Conservation (phyloP, 495 filamentous ascomycete genomes). For the Aspergillus sparsus region DNA sequence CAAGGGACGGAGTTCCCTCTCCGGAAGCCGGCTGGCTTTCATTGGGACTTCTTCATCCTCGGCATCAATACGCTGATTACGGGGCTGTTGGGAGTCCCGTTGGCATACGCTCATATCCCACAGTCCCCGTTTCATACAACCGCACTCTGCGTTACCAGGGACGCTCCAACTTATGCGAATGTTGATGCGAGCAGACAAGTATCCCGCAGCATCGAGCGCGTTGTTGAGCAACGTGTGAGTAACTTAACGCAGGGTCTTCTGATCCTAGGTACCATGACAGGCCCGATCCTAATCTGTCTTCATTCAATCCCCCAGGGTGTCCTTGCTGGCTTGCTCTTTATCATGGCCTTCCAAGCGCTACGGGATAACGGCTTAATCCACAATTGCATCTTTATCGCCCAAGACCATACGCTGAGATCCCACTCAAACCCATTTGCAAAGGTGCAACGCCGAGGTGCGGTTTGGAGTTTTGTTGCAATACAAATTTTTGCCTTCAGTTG, state of each 20-base stretch:
- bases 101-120: conserved; percentile 89
- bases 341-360: conserved; percentile 85
- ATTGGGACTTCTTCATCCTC: conserved; percentile 94
- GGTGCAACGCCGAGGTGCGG: conserved; percentile 58
- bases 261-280: conserved; percentile 84
- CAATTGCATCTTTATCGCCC: conserved; percentile 74
- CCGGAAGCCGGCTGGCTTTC: conserved; percentile 88
- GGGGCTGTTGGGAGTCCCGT: conserved; percentile 82
- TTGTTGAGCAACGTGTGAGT: conserved; percentile 88
- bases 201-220: conserved; percentile 64
- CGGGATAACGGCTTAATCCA: conserved; percentile 78
- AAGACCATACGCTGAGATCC: conserved; percentile 65
- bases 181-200: conserved; percentile 62
- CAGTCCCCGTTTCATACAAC: conserved; percentile 94
- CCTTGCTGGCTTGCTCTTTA: conserved; percentile 88
- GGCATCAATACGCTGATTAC: conserved; percentile 83
- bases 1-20: conserved; percentile 93
- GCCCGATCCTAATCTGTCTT: conserved; percentile 78
- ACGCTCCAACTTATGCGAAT: conserved; percentile 58
- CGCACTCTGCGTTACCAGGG: conserved; percentile 72
- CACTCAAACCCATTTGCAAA: conserved; percentile 64
- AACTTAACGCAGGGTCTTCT: conserved; percentile 84
- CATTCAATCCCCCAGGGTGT: conserved; percentile 86
- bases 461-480: conserved; percentile 77
- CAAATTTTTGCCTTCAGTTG: conserved; percentile 79